phyloP scores from a whole-genome alignment of 768 basidiomycete species.

The Boletus huronensis region DNA sequence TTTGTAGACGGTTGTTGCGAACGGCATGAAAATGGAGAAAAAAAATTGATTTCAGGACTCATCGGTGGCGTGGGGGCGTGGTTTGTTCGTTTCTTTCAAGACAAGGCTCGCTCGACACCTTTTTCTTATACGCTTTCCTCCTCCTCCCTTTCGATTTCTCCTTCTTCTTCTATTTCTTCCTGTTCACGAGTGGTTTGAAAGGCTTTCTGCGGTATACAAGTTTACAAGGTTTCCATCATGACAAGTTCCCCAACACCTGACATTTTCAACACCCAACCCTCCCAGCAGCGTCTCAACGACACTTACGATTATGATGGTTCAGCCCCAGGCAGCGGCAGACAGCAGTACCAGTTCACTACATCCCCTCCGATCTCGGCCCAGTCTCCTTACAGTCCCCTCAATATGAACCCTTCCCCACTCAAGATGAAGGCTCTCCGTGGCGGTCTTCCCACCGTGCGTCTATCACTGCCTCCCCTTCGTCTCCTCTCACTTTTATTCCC shows the following conservation, averaged over 20 bases:
- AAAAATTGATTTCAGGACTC: constrained; percentile 18
- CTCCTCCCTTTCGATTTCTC: constrained; percentile 28
- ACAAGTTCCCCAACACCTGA: constrained; percentile 74
- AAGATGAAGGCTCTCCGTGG: constrained; percentile 69
- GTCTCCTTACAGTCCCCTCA: constrained; percentile 46
- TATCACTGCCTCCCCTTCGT: constrained; percentile 5
- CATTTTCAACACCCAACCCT: constrained; percentile 60
- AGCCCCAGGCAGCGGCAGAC: constrained; percentile 45
- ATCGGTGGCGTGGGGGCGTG: constrained; percentile 36
- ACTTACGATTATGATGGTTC: constrained; percentile 78
- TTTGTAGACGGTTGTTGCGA: no score
- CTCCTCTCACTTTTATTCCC: constrained; percentile 25
- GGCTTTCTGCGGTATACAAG: constrained; percentile 10
- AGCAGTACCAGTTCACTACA: constrained; percentile 70
- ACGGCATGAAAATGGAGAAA: not conserved
- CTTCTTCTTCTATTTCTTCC: constrained; percentile 26
- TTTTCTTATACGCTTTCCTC: constrained; percentile 24
- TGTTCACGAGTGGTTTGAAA: constrained; percentile 33
- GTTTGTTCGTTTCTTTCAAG: constrained; percentile 15
- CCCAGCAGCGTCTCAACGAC: constrained; percentile 82
- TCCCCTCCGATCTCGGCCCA: constrained; percentile 55
- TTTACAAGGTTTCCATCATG: constrained; percentile 49
- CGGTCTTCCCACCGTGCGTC: constrained; percentile 70
- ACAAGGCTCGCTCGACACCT: constrained; percentile 13
- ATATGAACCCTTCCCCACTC: constrained; percentile 64